Percentiles rank a stretch among this genome's conserved stretches.
Evolutionary conservation across 2,329 filamentous ascomycete species (phyloP).

Genomic region (Pseudogymnoascus sp.): DNA sequence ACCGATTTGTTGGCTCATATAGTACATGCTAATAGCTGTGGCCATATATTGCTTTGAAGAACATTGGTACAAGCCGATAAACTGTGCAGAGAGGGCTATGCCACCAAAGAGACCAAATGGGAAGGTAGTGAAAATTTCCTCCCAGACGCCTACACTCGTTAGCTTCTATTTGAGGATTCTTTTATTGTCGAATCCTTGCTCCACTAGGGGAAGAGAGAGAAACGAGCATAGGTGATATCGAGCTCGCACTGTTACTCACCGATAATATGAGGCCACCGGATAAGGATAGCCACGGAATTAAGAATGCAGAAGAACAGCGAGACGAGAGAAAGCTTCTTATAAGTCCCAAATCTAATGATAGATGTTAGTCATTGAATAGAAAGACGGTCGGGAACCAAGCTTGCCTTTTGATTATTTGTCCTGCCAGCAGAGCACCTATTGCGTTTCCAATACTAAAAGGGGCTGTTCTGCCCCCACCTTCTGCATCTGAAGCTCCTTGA

Average conservation of each 20-base stretch:
- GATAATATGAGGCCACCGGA: slow-evolving; percentile 17
- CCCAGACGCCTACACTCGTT: not conserved
- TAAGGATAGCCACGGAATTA: slow-evolving; percentile 15
- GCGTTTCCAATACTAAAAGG: slow-evolving; percentile 10
- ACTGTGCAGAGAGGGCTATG: slow-evolving; percentile 18
- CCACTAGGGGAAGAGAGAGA: not conserved
- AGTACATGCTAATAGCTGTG: slow-evolving; percentile 20
- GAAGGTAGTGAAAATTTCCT: slow-evolving; percentile 15
- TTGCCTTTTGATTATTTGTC: slow-evolving; percentile 13
- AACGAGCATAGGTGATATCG: not conserved
- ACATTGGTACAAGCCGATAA: slow-evolving; percentile 18
- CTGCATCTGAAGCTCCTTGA: slow-evolving; percentile 5
- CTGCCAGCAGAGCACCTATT: not conserved
- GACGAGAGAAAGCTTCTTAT: slow-evolving; percentile 18
- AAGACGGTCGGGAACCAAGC: not conserved
- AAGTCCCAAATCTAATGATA: slow-evolving; percentile 16
- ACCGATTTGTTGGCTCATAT: slow-evolving; percentile 21
- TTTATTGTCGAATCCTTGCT: not conserved
- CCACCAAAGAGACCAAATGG: slow-evolving; percentile 19
- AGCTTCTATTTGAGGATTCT: not conserved
- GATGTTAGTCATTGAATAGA: not conserved
- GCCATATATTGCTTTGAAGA: slow-evolving; percentile 19
- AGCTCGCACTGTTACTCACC: slow-evolving; percentile 12
- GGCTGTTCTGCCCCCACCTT: not conserved
- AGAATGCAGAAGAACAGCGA: slow-evolving; percentile 16